A percentile compares a stretch with the other conserved stretches of the same genome.
Evolutionary conservation across 2,329 filamentous ascomycete species (phyloP).

Genomic region (Anisogramma anomala): DNA sequence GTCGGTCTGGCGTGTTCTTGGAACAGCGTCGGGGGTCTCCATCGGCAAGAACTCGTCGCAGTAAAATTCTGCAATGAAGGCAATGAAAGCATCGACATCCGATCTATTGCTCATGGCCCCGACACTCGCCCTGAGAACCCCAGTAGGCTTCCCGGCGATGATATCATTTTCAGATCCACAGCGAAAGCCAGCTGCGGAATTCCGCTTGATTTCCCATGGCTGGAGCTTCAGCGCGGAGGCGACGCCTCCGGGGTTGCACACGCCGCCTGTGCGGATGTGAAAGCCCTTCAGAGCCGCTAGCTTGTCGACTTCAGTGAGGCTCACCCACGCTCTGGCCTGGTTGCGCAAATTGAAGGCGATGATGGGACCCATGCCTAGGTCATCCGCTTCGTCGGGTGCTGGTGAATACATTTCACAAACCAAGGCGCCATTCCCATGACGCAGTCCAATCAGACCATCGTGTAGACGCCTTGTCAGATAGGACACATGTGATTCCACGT

Average conservation of each 20-base stretch:
- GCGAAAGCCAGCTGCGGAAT: slow-evolving; percentile 73
- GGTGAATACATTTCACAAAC: slow-evolving; percentile 57
- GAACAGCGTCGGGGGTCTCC: neutral
- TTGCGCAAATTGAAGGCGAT: slow-evolving; percentile 75
- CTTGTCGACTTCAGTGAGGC: slow-evolving; percentile 78
- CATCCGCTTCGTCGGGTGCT: slow-evolving; percentile 13
- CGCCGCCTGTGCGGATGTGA: slow-evolving; percentile 74
- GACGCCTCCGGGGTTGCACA: slow-evolving; percentile 87
- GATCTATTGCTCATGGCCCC: slow-evolving; percentile 76
- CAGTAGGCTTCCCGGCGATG: slow-evolving; percentile 74
- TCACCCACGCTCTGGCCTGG: slow-evolving; percentile 59
- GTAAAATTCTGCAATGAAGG: slow-evolving; percentile 63
- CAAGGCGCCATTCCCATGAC: slow-evolving; percentile 54
- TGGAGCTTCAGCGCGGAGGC: slow-evolving; percentile 60
- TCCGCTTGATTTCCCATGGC: slow-evolving; percentile 70
- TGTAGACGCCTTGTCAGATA: slow-evolving; percentile 51
- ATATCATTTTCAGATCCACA: slow-evolving; percentile 79
- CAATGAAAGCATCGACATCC: slow-evolving; percentile 62
- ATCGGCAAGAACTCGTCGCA: slow-evolving; percentile 17
- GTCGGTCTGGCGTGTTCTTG: slow-evolving; percentile 23
- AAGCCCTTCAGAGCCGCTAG: slow-evolving; percentile 67
- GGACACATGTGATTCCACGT: slow-evolving; percentile 59
- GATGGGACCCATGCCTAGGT: slow-evolving; percentile 53
- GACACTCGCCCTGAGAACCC: slow-evolving; percentile 72
- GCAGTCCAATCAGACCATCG: slow-evolving; percentile 44